Conservation (phyloP, 805 yeast genomes). For the Metschnikowia gruessii region DNA sequence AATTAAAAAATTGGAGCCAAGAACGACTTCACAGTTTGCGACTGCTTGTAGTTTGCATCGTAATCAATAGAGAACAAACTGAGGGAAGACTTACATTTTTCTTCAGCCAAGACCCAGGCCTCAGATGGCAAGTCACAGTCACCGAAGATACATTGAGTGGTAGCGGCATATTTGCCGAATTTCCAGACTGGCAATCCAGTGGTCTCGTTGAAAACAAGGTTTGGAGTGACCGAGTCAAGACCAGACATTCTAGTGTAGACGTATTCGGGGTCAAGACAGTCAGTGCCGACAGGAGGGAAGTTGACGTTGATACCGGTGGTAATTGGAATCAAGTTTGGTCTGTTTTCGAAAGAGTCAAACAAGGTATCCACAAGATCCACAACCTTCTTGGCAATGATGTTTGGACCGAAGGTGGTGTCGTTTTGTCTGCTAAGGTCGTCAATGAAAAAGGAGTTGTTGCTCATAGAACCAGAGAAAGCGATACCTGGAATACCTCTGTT, state of each 20-base stretch:
- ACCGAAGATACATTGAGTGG: conserved; percentile 35
- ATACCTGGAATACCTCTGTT: conserved; percentile 28
- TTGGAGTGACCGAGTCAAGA: conserved; percentile 28
- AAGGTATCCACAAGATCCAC: conserved; percentile 24
- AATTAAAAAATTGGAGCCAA: conserved; percentile 15
- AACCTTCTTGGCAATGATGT: conserved; percentile 26
- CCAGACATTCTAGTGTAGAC: conserved; percentile 49
- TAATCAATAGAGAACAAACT: conserved; percentile 49
- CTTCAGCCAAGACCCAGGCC: conserved; percentile 24
- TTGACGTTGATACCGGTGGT: conserved; percentile 27
- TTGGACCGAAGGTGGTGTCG: conserved; percentile 23
- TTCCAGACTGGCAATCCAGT: conserved; percentile 26
- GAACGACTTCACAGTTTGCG: conserved; percentile 15
- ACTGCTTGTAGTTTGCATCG: conserved; percentile 33
- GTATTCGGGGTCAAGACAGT: conserved; percentile 43
- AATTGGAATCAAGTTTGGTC: conserved; percentile 20
- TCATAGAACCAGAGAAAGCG: conserved; percentile 27
- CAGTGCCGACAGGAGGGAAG: conserved; percentile 23
- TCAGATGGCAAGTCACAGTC: conserved; percentile 26
- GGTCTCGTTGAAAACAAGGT: conserved; percentile 39
- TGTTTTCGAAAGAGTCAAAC: conserved; percentile 18
- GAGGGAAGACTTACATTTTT: conserved; percentile 42
- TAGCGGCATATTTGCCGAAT: conserved; percentile 26
- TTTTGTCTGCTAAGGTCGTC: conserved; percentile 21
- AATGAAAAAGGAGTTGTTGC: conserved; percentile 27